These are phyloP conservation scores for Dicorynia guianensis DNA, from an alignment of 306 rosid genomes.

Conservation along the genomic window DNA sequence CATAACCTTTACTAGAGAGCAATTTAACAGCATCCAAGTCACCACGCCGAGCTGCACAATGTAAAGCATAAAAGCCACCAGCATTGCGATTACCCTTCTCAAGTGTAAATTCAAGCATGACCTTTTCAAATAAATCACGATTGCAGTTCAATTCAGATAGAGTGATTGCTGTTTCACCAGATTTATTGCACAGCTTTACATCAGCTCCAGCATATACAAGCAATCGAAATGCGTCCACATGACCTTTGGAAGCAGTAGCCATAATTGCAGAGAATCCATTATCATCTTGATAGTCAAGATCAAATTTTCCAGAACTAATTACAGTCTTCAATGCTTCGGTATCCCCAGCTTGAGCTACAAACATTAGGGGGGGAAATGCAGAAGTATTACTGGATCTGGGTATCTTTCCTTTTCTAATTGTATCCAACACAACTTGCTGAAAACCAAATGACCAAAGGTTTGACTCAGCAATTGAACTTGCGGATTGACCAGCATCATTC, in stretches of 20 bases:
- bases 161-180: constrained; percentile 78
- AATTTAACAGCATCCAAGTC: constrained; percentile 75
- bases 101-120: constrained; percentile 85
- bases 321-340: constrained; percentile 71
- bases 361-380: constrained; percentile 65
- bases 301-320: constrained; percentile 59
- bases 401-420: constrained; percentile 57
- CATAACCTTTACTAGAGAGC: constrained; percentile 78
- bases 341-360: constrained; percentile 77
- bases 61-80: constrained; percentile 86
- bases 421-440: constrained; percentile 59
- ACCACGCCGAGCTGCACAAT: constrained; percentile 88
- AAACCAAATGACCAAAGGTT: constrained; percentile 75
- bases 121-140: constrained; percentile 77
- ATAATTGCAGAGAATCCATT: constrained; percentile 80
- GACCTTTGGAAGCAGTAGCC: constrained; percentile 78
- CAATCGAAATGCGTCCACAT: constrained; percentile 75
- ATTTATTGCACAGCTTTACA: constrained; percentile 72
- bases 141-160: constrained; percentile 63
- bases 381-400: constrained; percentile 69
- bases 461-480: constrained; percentile 66
- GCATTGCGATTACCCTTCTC: constrained; percentile 76
- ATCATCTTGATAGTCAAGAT: constrained; percentile 77
- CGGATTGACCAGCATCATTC: constrained; percentile 70
- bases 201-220: constrained; percentile 91